These are phyloP conservation scores for Westerdykella ornata DNA, from an alignment of 2,329 filamentous ascomycete genomes.

Conservation along the genomic window DNA sequence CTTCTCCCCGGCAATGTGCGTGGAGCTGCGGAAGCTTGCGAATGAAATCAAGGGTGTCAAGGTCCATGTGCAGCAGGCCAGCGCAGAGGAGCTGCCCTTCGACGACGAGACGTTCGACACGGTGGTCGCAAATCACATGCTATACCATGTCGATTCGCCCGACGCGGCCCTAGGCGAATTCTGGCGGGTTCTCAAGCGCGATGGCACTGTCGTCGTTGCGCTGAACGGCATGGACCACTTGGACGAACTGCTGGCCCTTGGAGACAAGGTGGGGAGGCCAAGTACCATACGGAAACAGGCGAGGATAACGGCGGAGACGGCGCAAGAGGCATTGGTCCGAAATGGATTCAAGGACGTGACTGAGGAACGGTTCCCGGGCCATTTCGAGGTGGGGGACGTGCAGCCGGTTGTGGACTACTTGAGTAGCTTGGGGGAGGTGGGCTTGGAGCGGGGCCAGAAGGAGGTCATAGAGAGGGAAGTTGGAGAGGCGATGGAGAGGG, in stretches of 20 bases:
- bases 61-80: slow-evolving; percentile 4
- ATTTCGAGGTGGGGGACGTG: slow-evolving; percentile 4
- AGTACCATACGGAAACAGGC: slow-evolving; percentile 7
- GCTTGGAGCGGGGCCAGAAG: slow-evolving; percentile 2
- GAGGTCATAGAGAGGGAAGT: slow-evolving; percentile 3
- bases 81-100: slow-evolving; percentile 8
- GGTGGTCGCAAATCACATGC: slow-evolving; percentile 12
- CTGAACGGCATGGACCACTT: slow-evolving; percentile 10
- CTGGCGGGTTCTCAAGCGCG: slow-evolving; percentile 6
- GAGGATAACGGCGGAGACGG: slow-evolving; percentile 7
- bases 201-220: slow-evolving; percentile 4
- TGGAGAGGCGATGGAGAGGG: slow-evolving; percentile 1
- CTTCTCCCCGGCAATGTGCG: slow-evolving; percentile 13
- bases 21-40: slow-evolving; percentile 2
- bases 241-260: slow-evolving; percentile 4
- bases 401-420: slow-evolving; percentile 8
- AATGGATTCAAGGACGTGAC: slow-evolving; percentile 2
- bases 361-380: slow-evolving; percentile 5
- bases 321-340: slow-evolving; percentile 1
- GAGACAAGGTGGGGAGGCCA: slow-evolving; percentile 5
- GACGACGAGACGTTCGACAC: slow-evolving; percentile 7
- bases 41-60: slow-evolving; percentile 2
- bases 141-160: slow-evolving; percentile 10
- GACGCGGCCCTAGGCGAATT: slow-evolving; percentile 8
- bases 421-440: slow-evolving; percentile 5